A percentile compares a stretch with the other conserved stretches of the same genome.
Conservation (phyloP, 805 yeast species). For the Teunomyces gatunensis region DNA sequence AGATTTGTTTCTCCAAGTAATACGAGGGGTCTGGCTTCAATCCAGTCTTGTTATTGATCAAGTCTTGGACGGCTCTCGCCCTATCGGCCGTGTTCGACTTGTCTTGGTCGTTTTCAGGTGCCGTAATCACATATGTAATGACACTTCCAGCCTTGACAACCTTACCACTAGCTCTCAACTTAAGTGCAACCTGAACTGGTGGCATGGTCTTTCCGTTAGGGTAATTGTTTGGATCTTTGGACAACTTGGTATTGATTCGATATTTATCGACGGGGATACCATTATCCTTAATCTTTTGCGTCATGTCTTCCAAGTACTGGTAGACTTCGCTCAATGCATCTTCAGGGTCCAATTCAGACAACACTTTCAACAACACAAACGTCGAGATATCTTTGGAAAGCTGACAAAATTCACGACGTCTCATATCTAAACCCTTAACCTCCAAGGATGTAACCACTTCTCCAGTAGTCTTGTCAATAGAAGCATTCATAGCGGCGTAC, state of each 20-base stretch:
- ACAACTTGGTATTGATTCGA: constrained; percentile 80
- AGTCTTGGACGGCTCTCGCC: constrained; percentile 79
- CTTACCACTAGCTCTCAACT: constrained; percentile 79
- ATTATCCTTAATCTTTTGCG: constrained; percentile 54
- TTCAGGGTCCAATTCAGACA: constrained; percentile 74
- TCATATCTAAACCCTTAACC: constrained; percentile 96
- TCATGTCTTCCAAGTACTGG: constrained; percentile 62
- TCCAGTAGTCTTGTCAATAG: constrained; percentile 50
- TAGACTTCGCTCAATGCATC: constrained; percentile 71
- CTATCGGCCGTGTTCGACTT: constrained; percentile 63
- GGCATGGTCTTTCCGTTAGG: constrained; percentile 79
- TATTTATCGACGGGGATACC: constrained; percentile 64
- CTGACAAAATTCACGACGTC: constrained; percentile 94
- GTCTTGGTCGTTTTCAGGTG: constrained; percentile 29
- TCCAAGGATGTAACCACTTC: constrained; percentile 59
- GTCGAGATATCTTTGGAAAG: constrained; percentile 85
- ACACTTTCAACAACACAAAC: constrained; percentile 65
- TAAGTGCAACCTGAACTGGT: constrained; percentile 81
- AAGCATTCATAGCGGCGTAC: constrained; percentile 84
- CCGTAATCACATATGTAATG: constrained; percentile 78
- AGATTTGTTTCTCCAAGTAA: constrained; percentile 84
- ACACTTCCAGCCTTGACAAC: constrained; percentile 87
- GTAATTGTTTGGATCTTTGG: constrained; percentile 85
- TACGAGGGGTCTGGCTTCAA: constrained; percentile 71
- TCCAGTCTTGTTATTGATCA: constrained; percentile 48